Conservation (phyloP, 2,329 filamentous ascomycete species). For the Proliferodiscus dingleyae region DNA sequence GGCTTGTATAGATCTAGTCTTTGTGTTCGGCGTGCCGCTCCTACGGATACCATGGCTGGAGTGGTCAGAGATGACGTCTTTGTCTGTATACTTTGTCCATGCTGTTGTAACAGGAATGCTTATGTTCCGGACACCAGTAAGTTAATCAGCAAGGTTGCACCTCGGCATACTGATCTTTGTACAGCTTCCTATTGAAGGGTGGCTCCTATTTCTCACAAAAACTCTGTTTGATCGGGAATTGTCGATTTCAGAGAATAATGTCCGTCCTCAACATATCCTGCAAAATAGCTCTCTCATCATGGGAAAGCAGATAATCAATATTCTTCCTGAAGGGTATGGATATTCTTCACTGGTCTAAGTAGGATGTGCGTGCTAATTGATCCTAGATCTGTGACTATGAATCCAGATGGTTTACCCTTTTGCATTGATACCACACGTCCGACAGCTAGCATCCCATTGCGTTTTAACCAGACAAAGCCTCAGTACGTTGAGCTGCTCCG, state of each 20-base stretch:
- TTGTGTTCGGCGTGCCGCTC: slow-evolving; percentile 80
- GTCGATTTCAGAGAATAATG: slow-evolving; percentile 86
- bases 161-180: slow-evolving; percentile 11
- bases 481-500: slow-evolving; percentile 85
- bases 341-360: neutral
- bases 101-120: slow-evolving; percentile 73
- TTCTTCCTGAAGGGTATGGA: slow-evolving; percentile 80
- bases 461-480: slow-evolving; percentile 89
- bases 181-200: slow-evolving; percentile 68
- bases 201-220: slow-evolving; percentile 68
- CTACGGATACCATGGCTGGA: slow-evolving; percentile 95
- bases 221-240: slow-evolving; percentile 89
- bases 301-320: slow-evolving; percentile 96
- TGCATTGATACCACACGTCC: slow-evolving; percentile 66
- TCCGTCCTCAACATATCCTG: slow-evolving; percentile 81
- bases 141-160: slow-evolving; percentile 28
- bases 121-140: slow-evolving; percentile 84
- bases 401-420: slow-evolving; percentile 74
- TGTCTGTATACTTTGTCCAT: slow-evolving; percentile 68
- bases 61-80: slow-evolving; percentile 62
- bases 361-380: slow-evolving; percentile 5
- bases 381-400: slow-evolving; percentile 72
- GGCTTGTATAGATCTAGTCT: slow-evolving; percentile 79
- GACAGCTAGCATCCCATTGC: slow-evolving; percentile 69
- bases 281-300: slow-evolving; percentile 92